Evolutionary conservation across 75 land plant species (phyloP).

Genomic region (Sequoiadendron giganteum): DNA sequence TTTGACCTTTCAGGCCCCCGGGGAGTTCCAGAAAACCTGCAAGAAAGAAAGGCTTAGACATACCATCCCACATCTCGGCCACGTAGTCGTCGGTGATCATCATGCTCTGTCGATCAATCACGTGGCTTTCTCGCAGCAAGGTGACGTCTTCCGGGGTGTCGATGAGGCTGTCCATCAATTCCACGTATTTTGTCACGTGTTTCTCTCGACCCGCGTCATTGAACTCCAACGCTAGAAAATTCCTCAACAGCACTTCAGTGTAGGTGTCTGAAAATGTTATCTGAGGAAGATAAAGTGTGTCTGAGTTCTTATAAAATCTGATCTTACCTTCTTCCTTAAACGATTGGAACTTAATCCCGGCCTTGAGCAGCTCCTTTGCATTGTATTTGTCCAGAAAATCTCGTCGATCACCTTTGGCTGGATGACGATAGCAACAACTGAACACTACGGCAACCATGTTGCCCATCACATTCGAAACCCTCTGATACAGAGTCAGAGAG

Average conservation of each 20-base stretch:
- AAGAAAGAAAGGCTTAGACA: background rate
- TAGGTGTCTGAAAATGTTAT: background rate
- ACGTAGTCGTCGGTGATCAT: background rate
- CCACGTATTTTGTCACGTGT: background rate
- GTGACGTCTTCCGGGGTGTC: background rate
- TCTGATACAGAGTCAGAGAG: background rate
- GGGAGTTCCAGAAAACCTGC: background rate
- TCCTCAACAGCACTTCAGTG: background rate
- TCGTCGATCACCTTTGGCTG: background rate
- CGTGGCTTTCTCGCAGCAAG: background rate
- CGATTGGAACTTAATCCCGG: background rate
- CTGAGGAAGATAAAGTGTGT: background rate
- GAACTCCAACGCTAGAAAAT: background rate
- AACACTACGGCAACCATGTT: background rate
- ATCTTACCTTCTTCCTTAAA: background rate
- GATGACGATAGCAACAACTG: background rate
- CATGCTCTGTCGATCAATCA: background rate
- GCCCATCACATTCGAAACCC: background rate
- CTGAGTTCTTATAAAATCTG: background rate
- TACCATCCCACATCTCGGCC: background rate
- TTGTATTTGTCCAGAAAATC: background rate
- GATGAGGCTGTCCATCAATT: background rate
- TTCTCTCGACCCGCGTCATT: background rate
- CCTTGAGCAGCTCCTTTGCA: background rate
- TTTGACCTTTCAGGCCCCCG: background rate